phyloP scores from a whole-genome alignment of 768 basidiomycete species.

The Boletus barrowsii region DNA sequence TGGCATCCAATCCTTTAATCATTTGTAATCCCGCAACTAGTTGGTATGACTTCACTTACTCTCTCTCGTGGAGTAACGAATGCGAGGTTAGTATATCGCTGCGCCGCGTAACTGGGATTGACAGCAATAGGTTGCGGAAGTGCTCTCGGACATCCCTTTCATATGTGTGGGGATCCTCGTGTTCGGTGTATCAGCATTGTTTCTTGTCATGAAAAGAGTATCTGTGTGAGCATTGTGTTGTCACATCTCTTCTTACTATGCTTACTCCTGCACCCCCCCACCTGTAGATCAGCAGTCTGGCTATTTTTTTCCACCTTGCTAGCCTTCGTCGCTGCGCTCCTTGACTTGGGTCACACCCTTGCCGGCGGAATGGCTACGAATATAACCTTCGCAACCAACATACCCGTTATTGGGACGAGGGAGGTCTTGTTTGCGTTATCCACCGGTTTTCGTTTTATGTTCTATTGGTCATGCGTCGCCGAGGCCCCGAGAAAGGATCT shows the following conservation, averaged over 20 bases:
- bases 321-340: conserved; percentile 57
- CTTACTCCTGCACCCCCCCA: background rate
- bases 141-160: conserved; percentile 65
- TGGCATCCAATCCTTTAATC: conserved; percentile 16
- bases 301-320: conserved; percentile 57
- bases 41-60: conserved; percentile 25
- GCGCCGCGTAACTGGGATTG: background rate
- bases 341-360: conserved; percentile 61
- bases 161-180: conserved; percentile 64
- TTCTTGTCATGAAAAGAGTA: conserved; percentile 50
- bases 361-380: conserved; percentile 32
- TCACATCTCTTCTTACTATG: background rate
- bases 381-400: conserved; percentile 13
- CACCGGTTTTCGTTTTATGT: conserved; percentile 57
- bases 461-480: conserved; percentile 66
- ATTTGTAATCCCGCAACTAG: conserved; percentile 10
- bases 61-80: conserved; percentile 40
- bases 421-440: conserved; percentile 60
- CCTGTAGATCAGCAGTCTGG: conserved; percentile 42
- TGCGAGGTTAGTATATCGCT: conserved; percentile 39
- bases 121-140: conserved; percentile 45
- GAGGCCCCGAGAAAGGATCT: conserved; percentile 43
- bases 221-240: conserved; percentile 41
- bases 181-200: conserved; percentile 57
- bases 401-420: conserved; percentile 46